These are phyloP conservation scores for Phytopythium oedochilum DNA, from an alignment of 352 stramenopile genomes.

Conservation along the genomic window DNA sequence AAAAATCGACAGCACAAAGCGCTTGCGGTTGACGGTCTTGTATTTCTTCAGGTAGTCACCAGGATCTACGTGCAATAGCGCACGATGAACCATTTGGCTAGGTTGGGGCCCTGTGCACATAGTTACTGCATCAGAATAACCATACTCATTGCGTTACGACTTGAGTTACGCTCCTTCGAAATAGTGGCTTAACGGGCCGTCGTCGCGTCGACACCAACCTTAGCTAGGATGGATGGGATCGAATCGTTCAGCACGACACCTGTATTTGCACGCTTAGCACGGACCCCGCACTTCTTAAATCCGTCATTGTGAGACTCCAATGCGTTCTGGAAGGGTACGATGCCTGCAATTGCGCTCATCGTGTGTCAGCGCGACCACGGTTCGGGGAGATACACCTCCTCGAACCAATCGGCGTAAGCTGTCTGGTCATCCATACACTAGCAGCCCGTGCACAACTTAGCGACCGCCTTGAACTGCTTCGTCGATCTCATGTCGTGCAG, in stretches of 20 bases:
- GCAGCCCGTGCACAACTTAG: too few species aligned
- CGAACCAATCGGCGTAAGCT: too few species aligned
- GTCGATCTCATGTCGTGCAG: too few species aligned
- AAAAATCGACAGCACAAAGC: neutral
- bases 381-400: too few species aligned
- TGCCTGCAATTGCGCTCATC: neutral
- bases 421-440: too few species aligned
- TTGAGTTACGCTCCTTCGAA: constrained; percentile 4
- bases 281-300: constrained; percentile 9
- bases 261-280: constrained; percentile 2
- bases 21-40: neutral
- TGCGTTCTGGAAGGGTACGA: constrained; percentile 8
- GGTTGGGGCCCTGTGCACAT: neutral
- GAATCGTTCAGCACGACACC: constrained; percentile 9
- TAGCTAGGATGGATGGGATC: neutral
- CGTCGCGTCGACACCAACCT: neutral
- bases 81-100: constrained; percentile 2
- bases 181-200: constrained; percentile 5
- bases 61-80: neutral
- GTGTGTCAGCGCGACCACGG: too few species aligned
- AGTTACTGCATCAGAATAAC: too few species aligned
- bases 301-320: constrained; percentile 8
- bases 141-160: too few species aligned
- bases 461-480: too few species aligned
- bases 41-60: neutral